Evolutionary conservation across 352 stramenopile genomes (phyloP), one percentile per base, ranked within the genome.

Genomic region (Phytophthora brassicae): DNA sequence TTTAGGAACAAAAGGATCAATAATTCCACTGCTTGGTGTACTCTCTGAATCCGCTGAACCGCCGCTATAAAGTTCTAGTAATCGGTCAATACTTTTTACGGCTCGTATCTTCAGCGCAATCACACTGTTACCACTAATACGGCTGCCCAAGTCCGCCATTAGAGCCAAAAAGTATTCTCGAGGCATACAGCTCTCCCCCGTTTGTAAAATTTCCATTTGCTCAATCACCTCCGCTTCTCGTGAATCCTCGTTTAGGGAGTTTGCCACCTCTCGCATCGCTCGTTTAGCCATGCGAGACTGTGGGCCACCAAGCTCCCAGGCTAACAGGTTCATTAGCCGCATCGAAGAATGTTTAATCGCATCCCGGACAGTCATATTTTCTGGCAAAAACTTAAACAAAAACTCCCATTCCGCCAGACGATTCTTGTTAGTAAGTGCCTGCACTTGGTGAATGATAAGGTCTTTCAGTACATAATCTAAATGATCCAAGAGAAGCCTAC

Each of bases 1-100:
- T 64, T 96, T 96, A 2, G 88, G 88, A 14, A 96, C 77, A 65
- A 92, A 96, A 17, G 83, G 61, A 57, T 96, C 88, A 9, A 96
- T 64, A 16, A 81, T 61, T 31, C 86, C 83, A 58, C 66, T 74
- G 13, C 46, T 61, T 59, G 39, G 66, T 35, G 38, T 59, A 43
- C n/a, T 79, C 16, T 47, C 42, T n/a, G 71, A 66, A 29, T 77
- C 44, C 12, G 53, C 11, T 2, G 65, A 57, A 6, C 55, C 66
- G 6, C 54, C 47, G 31, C 78, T 77, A 45, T 89, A 88, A 16
- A 96, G 62, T 22, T 72, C 72, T 11, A 96, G 75, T 3, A 96
- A 73, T 28, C 72, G 61, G 33, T 89, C 69, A 26, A 95, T 90
- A 46, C 86, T 90, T 45, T 81, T 81, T 22, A 96, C 84, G 3